phyloP scores from a whole-genome alignment of 1,284 basidiomycete genomes.

The Sanghuangporus weigelae region DNA sequence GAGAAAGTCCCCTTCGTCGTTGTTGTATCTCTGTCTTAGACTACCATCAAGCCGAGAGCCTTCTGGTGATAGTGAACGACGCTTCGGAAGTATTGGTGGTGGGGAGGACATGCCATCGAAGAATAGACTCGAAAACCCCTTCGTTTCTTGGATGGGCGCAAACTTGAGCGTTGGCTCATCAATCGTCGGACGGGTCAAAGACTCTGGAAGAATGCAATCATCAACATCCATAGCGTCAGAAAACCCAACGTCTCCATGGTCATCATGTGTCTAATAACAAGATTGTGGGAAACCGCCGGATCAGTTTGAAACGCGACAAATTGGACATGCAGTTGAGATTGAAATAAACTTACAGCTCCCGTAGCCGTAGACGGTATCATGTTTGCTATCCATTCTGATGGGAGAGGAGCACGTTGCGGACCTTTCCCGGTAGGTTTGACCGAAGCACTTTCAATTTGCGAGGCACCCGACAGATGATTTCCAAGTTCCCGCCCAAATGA shows the following conservation, averaged over 20 bases:
- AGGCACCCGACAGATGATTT: slow-evolving; percentile 35
- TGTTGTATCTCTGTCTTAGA: slow-evolving; percentile 24
- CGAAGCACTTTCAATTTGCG: slow-evolving; percentile 35
- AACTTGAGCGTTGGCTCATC: slow-evolving; percentile 20
- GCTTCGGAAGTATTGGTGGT: slow-evolving; percentile 49
- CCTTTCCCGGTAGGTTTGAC: slow-evolving; percentile 35
- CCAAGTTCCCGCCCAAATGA: slow-evolving; percentile 69
- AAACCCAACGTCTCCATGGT: not conserved
- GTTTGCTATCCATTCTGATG: slow-evolving; percentile 52
- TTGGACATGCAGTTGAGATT: slow-evolving; percentile 1
- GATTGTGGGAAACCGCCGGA: not conserved
- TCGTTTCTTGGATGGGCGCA: slow-evolving; percentile 48
- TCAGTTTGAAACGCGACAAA: slow-evolving; percentile 1
- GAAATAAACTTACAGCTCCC: slow-evolving; percentile 26
- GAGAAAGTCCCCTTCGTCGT: slow-evolving; percentile 21
- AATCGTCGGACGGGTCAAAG: slow-evolving; percentile 27
- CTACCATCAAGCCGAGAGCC: slow-evolving; percentile 33
- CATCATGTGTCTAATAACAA: slow-evolving; percentile 3
- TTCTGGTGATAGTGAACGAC: slow-evolving; percentile 65
- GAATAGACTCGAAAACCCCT: slow-evolving; percentile 54
- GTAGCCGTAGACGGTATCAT: slow-evolving; percentile 2
- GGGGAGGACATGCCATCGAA: slow-evolving; percentile 50
- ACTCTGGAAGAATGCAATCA: slow-evolving; percentile 27
- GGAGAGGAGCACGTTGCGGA: slow-evolving; percentile 54
- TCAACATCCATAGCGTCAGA: slow-evolving; percentile 26